Base-by-base conservation (phyloP, 208 protist genomes). In the Phytomonas francai region DNA sequence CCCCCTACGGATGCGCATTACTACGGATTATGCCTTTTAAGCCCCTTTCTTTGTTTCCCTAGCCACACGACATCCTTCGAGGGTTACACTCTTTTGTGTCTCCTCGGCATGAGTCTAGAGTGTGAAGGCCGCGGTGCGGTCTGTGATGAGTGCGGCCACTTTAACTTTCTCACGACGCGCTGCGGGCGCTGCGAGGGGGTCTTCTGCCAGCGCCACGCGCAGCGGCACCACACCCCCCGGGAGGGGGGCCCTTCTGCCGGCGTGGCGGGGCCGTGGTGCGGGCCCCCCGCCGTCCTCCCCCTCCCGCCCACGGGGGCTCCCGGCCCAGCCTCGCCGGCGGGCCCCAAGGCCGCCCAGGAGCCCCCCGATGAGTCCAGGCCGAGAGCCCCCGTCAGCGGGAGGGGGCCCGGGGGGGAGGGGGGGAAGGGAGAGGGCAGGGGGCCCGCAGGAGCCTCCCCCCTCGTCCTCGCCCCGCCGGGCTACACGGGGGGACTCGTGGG, bases 91-190 rank as follows among this genome's bases (percentile, higher is more conserved):
- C 32, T 36, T 14, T 33, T 49, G 12, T 2, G 16, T 8, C 31
- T 65, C 45, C 31, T 71, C n/a, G 27, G 22, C 0, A 92, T 92
- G 83, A 90, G 84, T 32, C 34, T 94, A 28, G 83, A 87, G 56
- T 84, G 77, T 60, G 85, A 88, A 29, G 77, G 76, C 29, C 56
- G 69, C 12, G 88, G 84, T 6, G 80, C 62, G 3, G 51, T 68
- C 6, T 94, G 88, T 59, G 74, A 67, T 30, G 81, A 79, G 73
- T 94, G 88, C 67, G 79, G 80, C 6, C 72, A 81, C 42, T 89
- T 94, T 70, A 83, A 90, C 73, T 91, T 89, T 68, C 71, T 91
- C 12, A 83, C 84, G 0, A 69, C 74, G 19, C 67, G 36, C n/a
- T 91, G 88, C 70, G 76, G 73, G 29, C 62, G 67, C 65, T 91